Conservation (phyloP, 164 flowering plant genomes). For the Tinospora cordifolia region DNA sequence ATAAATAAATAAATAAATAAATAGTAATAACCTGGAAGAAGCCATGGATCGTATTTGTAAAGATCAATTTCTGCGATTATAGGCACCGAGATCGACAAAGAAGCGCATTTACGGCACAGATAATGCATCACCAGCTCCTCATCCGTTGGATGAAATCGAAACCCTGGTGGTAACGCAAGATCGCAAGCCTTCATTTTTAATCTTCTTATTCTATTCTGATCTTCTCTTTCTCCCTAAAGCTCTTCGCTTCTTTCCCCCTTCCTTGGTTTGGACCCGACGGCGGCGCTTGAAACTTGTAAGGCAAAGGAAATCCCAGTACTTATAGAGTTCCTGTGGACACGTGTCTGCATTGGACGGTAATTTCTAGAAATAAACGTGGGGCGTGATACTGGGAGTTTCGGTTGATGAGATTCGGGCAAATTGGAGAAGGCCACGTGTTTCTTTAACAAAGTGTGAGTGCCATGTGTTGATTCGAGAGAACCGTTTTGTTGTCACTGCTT, state of each 20-base stretch:
- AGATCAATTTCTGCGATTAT: conserved; percentile 1
- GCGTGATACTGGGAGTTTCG: neutral
- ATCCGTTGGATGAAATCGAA: conserved; percentile 3
- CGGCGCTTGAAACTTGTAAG: neutral
- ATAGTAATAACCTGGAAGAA: neutral
- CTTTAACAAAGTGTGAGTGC: neutral
- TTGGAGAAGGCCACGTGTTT: neutral
- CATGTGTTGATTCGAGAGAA: neutral
- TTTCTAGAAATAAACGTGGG: neutral
- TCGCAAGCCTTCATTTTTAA: neutral
- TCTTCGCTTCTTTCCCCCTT: neutral
- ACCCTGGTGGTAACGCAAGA: neutral
- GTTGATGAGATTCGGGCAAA: neutral
- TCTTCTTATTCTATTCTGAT: neutral
- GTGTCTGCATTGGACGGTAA: neutral
- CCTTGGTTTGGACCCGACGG: neutral
- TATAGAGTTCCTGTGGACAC: neutral
- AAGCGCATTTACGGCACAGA: conserved; percentile 3
- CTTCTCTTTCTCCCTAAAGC: neutral
- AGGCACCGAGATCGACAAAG: neutral
- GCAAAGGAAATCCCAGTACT: neutral
- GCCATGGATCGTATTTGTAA: conserved; percentile 2
- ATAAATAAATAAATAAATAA: too few species aligned
- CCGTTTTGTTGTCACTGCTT: neutral
- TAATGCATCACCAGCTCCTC: conserved; percentile 6